phyloP scores from a whole-genome alignment of 805 yeast species.

The Diddensiella caesifluorescens region DNA sequence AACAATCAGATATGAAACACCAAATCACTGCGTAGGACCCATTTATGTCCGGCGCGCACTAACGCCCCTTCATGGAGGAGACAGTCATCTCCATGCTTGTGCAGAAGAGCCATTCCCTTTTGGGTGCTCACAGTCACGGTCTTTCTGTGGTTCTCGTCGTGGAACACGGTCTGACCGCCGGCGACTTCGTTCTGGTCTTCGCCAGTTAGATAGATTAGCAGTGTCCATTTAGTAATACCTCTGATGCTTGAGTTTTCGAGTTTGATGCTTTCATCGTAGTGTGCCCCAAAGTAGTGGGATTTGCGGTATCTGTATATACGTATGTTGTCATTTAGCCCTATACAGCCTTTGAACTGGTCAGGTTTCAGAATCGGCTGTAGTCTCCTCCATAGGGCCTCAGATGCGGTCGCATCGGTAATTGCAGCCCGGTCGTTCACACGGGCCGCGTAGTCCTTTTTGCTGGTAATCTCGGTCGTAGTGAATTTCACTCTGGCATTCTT shows the following conservation, averaged over 20 bases:
- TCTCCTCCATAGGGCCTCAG: constrained; percentile 42
- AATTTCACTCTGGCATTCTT: background rate
- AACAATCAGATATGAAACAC: constrained; percentile 22
- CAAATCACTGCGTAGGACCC: constrained; percentile 60
- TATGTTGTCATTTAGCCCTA: constrained; percentile 51
- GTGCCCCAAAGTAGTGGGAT: constrained; percentile 57
- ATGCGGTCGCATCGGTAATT: constrained; percentile 35
- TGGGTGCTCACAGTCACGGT: constrained; percentile 41
- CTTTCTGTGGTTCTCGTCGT: constrained; percentile 27
- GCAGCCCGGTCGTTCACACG: constrained; percentile 50
- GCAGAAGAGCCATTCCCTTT: constrained; percentile 54
- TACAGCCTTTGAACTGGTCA: constrained; percentile 10
- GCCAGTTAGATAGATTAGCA: constrained; percentile 53
- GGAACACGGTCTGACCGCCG: constrained; percentile 59
- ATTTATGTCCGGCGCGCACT: constrained; percentile 49
- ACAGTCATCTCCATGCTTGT: constrained; percentile 64
- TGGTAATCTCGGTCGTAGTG: constrained; percentile 40
- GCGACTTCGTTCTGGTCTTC: constrained; percentile 42
- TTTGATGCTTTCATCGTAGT: constrained; percentile 53
- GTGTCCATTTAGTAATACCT: constrained; percentile 54
- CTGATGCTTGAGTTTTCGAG: constrained; percentile 22
- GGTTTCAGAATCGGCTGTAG: constrained; percentile 23
- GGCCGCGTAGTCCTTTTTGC: constrained; percentile 48
- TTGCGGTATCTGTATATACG: constrained; percentile 49
- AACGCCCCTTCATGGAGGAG: constrained; percentile 52